A percentile compares a stretch with the other conserved stretches of the same genome.
Conservation (phyloP, 352 stramenopile genomes). For the Globisporangium iwayamae region DNA sequence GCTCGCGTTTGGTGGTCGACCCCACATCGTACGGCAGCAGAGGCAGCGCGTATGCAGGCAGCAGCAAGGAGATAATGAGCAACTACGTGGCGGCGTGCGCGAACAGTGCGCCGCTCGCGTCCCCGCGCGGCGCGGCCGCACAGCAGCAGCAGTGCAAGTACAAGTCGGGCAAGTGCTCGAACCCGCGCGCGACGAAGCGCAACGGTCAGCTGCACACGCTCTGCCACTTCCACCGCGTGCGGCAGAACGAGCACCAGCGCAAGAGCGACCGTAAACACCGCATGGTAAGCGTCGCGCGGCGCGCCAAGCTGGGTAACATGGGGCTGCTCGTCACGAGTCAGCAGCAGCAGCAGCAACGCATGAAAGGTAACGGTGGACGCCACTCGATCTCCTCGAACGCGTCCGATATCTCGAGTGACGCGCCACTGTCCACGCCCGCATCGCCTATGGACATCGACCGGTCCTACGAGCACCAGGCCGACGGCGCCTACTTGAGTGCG, state of each 20-base stretch:
- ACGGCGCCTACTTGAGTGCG: slow-evolving; percentile 8
- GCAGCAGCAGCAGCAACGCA: slow-evolving; percentile 8
- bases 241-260: slow-evolving; percentile 83
- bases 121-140: slow-evolving; percentile 33
- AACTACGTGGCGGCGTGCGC: slow-evolving; percentile 4
- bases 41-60: not conserved
- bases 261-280: slow-evolving; percentile 88
- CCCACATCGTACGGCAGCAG: slow-evolving; percentile 1
- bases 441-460: slow-evolving; percentile 33
- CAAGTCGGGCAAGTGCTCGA: slow-evolving; percentile 84
- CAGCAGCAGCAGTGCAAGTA: slow-evolving; percentile 71
- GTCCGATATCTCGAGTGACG: slow-evolving; percentile 32
- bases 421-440: slow-evolving; percentile 22
- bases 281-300: slow-evolving; percentile 69
- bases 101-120: slow-evolving; percentile 17
- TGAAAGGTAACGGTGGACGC: not conserved
- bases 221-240: slow-evolving; percentile 80
- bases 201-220: slow-evolving; percentile 84
- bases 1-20: slow-evolving; percentile 8
- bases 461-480: slow-evolving; percentile 11
- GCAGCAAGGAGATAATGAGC: slow-evolving; percentile 4
- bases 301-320: slow-evolving; percentile 68
- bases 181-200: slow-evolving; percentile 79
- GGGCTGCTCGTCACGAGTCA: slow-evolving; percentile 30
- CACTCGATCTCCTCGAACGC: slow-evolving; percentile 27